Conservation (phyloP, 140 eudicot species). For the Erigeron philadelphicus region DNA sequence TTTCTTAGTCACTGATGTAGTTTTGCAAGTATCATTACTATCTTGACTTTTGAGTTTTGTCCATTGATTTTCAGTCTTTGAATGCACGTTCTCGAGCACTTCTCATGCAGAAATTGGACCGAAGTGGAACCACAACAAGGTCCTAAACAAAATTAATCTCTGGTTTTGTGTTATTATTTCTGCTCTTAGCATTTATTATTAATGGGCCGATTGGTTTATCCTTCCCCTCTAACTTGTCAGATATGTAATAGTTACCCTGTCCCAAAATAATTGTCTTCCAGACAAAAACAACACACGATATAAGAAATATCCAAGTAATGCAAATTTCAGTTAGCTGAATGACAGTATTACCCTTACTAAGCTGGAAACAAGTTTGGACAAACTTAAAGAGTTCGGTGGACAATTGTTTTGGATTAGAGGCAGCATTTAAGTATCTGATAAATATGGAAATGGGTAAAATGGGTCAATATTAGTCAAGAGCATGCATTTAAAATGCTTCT, state of each 20-base stretch:
- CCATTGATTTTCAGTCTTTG: constrained; percentile 47
- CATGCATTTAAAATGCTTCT: neutral
- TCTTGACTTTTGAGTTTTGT: neutral
- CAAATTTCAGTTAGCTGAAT: too few species aligned
- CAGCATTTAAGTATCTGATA: too few species aligned
- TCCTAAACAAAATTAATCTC: constrained; percentile 9
- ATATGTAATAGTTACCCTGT: too few species aligned
- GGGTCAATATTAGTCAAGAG: neutral
- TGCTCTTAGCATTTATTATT: neutral
- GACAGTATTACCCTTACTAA: too few species aligned
- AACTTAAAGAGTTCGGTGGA: too few species aligned
- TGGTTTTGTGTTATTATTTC: neutral
- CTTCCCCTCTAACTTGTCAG: too few species aligned
- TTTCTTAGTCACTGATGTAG: constrained; percentile 3
- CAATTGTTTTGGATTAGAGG: neutral
- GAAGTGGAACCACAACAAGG: constrained; percentile 74
- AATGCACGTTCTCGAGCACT: constrained; percentile 87
- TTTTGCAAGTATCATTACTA: constrained; percentile 4
- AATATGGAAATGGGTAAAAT: neutral
- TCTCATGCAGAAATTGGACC: constrained; percentile 90
- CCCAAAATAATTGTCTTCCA: too few species aligned
- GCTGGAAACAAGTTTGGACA: too few species aligned
- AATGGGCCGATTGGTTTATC: too few species aligned
- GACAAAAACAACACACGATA: too few species aligned
- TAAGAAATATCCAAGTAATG: too few species aligned